Conservation (phyloP, 257 asterid genomes). For the Capsicum baccatum region DNA sequence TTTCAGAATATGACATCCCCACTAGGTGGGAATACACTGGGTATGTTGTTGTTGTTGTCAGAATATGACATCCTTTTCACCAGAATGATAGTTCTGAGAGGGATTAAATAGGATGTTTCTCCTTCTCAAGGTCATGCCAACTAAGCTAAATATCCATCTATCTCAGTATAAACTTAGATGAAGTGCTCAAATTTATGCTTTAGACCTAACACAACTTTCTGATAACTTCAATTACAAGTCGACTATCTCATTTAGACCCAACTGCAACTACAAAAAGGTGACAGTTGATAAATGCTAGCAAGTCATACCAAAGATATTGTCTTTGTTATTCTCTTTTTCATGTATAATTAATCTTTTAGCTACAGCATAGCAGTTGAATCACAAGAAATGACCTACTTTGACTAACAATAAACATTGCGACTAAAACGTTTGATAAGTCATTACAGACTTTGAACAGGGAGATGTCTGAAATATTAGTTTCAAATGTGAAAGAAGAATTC, state of each 20-base stretch:
- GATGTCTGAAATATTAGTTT: not conserved
- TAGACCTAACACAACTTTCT: not conserved
- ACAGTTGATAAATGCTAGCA: constrained; percentile 13
- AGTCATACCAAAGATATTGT: not conserved
- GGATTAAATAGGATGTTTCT: not conserved
- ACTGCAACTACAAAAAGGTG: constrained; percentile 18
- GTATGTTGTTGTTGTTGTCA: too few species aligned
- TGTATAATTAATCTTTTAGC: not conserved
- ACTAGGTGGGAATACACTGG: too few species aligned
- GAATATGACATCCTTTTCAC: not conserved
- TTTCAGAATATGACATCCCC: not conserved
- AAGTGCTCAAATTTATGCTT: constrained; percentile 2
- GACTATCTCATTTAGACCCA: constrained; percentile 16
- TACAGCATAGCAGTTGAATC: not conserved
- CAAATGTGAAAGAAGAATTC: constrained; percentile 5
- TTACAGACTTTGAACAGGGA: not conserved
- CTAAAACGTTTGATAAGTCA: not conserved
- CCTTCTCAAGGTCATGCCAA: not conserved
- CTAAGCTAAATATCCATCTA: constrained; percentile 5
- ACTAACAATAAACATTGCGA: not conserved
- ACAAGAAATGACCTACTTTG: constrained; percentile 18
- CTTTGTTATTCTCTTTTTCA: not conserved
- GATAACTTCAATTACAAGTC: not conserved
- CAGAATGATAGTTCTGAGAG: constrained; percentile 16
- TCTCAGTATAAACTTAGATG: constrained; percentile 7